Evolutionary conservation across 225 moss, liverwort and hornwort genomes (phyloP).

Genomic region (Marchantia polymorpha): DNA sequence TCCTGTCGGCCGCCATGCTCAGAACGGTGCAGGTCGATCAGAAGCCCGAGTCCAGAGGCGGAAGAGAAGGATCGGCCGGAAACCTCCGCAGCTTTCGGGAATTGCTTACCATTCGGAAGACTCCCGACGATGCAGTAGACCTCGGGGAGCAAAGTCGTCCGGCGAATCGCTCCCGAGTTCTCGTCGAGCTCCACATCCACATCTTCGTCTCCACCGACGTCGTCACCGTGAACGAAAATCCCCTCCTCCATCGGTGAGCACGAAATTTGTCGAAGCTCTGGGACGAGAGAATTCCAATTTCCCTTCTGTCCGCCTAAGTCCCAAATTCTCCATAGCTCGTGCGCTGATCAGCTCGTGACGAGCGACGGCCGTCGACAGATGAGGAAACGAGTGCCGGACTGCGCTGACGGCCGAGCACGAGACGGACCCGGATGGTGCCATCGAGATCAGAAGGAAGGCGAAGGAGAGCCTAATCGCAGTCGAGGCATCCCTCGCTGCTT

Average conservation of each 20-base stretch:
- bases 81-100: conserved; percentile 34
- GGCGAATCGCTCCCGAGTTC: conserved; percentile 25
- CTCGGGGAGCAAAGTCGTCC: too few relatives aligned
- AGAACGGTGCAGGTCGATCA: conserved; percentile 45
- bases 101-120: conserved; percentile 38
- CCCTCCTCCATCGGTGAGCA: neutral
- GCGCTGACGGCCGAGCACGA: neutral
- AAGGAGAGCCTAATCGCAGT: too few relatives aligned
- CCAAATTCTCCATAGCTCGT: neutral
- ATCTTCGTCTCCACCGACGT: neutral
- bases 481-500: too few relatives aligned
- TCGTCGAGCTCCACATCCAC: conserved; percentile 8
- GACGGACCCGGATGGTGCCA: neutral
- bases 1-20: conserved; percentile 34
- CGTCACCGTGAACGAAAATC: too few relatives aligned
- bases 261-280: neutral
- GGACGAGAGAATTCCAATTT: neutral
- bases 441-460: neutral
- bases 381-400: neutral
- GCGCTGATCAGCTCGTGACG: neutral
- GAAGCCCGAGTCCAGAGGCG: conserved; percentile 32
- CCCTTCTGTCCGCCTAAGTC: neutral
- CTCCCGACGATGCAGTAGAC: conserved; percentile 37
- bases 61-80: conserved; percentile 40
- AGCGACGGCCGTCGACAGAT: neutral